Base-by-base conservation (phyloP, 2,329 filamentous ascomycete genomes). In the Hypoxylon sp. region DNA sequence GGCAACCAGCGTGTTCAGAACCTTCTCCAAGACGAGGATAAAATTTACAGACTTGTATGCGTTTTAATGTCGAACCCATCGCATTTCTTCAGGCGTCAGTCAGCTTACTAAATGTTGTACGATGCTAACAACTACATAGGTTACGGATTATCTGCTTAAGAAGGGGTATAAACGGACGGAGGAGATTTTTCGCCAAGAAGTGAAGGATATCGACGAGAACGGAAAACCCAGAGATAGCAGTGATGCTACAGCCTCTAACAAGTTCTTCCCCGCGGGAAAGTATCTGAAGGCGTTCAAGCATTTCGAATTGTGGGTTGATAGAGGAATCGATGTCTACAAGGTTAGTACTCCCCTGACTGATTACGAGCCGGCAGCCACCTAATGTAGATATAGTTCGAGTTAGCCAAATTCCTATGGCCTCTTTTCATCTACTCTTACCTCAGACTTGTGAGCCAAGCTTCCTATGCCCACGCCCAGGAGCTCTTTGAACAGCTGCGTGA, bases 81-180 rank as follows among this genome's bases (percentile, higher is more conserved):
- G 11, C 17, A 44, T 17, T 11, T 31, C 19, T 15, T 19, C 24
- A n/a, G n/a, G 17, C 8, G 32, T 6, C 39, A 35, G 8, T 31
- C 17, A 6, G 7, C 15, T 32, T 42, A 2, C 6, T 37, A 11
- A 21, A 50, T 8, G 1, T 27, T 50, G 39, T 19, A 13, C 29
- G 13, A 58, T 35, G 37, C 72, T 77, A 70, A 76, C 15, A 10
- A 19, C 1, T 31, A 2, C 1, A 3, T 55, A 89, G 87, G 87
- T 99, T 2, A 94, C 97, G 7, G 96, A 99, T 75, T 99, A 99
- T 79, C 86, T 99, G 0, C 89, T 94, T 2, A 99, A 99, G 80
- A 94, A 98, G 73, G 96, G 96, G 0, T 99, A 98, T 80, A 94
- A 91, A 59, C 88, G 92, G 24, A 98, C 96, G 0, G 96, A 99